phyloP scores from a whole-genome alignment of 108 stramenopile species.

The Mediolabrus comicus region DNA sequence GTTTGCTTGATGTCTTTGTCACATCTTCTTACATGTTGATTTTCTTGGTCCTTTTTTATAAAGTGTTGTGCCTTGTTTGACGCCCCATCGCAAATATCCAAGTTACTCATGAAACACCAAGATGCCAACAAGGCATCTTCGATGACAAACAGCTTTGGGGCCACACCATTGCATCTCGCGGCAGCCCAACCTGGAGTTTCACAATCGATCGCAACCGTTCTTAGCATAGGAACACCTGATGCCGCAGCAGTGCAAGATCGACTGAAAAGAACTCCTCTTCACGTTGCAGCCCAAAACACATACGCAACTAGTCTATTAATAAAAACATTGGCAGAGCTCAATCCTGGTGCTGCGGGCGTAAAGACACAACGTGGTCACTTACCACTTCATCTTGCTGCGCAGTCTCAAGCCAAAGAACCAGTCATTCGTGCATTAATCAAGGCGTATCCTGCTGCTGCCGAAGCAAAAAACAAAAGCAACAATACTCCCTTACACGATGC shows the following conservation, averaged over 20 bases:
- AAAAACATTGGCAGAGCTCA: conserved; percentile 47
- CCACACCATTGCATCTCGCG: conserved; percentile 42
- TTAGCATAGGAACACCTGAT: conserved; percentile 43
- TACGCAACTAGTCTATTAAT: conserved; percentile 49
- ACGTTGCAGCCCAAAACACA: conserved; percentile 59
- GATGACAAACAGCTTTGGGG: conserved; percentile 44
- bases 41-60: not conserved
- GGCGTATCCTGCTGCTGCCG: conserved; percentile 52
- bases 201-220: conserved; percentile 38
- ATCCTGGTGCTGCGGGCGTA: conserved; percentile 52
- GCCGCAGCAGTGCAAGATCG: conserved; percentile 46
- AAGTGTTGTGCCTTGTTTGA: conserved; percentile 55
- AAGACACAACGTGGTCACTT: conserved; percentile 47
- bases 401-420: conserved; percentile 49
- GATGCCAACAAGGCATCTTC: conserved; percentile 40
- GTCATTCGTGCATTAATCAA: conserved; percentile 56
- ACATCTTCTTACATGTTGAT: not conserved
- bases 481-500: conserved; percentile 71
- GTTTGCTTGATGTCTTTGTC: not conserved
- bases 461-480: conserved; percentile 47
- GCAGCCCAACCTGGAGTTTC: conserved; percentile 48
- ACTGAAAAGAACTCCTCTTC: conserved; percentile 41
- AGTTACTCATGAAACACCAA: conserved; percentile 45
- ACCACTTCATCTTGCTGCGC: conserved; percentile 63
- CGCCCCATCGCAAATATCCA: conserved; percentile 41